Evolutionary conservation across 2,329 filamentous ascomycete genomes (phyloP).

Genomic region (Balansia obtecta): DNA sequence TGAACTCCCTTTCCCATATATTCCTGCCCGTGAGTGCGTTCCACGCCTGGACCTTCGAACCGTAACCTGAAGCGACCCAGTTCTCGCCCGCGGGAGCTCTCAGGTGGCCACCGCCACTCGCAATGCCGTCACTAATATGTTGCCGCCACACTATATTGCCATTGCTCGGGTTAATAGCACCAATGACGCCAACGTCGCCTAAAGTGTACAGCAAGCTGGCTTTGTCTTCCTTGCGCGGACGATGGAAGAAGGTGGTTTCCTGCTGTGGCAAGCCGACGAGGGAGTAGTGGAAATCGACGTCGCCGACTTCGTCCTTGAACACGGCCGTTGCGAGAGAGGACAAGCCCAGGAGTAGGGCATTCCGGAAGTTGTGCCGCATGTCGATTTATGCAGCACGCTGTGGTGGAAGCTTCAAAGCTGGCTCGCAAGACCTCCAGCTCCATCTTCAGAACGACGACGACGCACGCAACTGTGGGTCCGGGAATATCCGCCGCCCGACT

Average conservation of each 20-base stretch:
- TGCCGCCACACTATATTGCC: conserved; percentile 83
- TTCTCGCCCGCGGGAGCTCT: conserved; percentile 69
- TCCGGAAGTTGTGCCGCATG: conserved; percentile 25
- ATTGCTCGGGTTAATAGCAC: conserved; percentile 78
- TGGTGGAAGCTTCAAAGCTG: conserved; percentile 5
- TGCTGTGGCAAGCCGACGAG: conserved; percentile 73
- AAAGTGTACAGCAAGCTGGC: conserved; percentile 86
- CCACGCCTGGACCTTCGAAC: conserved; percentile 64
- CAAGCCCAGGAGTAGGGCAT: conserved; percentile 25
- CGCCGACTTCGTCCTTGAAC: conserved; percentile 81
- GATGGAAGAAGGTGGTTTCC: conserved; percentile 89
- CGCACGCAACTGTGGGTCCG: neutral
- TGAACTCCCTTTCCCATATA: conserved; percentile 57
- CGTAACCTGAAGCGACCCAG: conserved; percentile 62
- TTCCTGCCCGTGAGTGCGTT: conserved; percentile 70
- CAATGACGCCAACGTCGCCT: conserved; percentile 71
- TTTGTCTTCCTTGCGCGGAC: conserved; percentile 66
- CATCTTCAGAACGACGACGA: neutral
- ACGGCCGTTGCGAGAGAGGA: conserved; percentile 46
- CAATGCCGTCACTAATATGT: conserved; percentile 41
- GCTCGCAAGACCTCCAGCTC: neutral
- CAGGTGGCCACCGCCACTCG: conserved; percentile 39
- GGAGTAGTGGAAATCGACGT: conserved; percentile 86
- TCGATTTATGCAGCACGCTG: conserved; percentile 7
- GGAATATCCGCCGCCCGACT: no score